Conservation (phyloP, 1,139 yeast genomes). For the Suhomyces choctaworum region DNA sequence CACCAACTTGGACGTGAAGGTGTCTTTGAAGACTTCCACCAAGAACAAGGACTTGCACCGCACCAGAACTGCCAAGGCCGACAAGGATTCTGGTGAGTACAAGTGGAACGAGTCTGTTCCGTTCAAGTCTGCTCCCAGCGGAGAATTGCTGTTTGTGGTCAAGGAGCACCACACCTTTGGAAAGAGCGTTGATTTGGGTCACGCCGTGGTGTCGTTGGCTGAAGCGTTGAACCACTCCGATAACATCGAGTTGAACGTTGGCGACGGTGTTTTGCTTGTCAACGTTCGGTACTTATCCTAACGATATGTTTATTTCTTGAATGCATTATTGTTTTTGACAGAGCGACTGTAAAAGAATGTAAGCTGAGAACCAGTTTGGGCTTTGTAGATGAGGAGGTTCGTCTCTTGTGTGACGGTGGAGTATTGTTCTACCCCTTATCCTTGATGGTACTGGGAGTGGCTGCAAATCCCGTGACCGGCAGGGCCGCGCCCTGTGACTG, state of each 20-base stretch:
- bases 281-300: slow-evolving; percentile 28
- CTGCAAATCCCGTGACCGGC: neutral
- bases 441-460: no score
- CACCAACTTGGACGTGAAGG: slow-evolving; percentile 49
- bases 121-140: slow-evolving; percentile 65
- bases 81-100: slow-evolving; percentile 42
- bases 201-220: slow-evolving; percentile 43
- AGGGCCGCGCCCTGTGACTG: slow-evolving; percentile 9
- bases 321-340: slow-evolving; percentile 1
- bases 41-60: slow-evolving; percentile 62
- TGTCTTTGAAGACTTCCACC: slow-evolving; percentile 49
- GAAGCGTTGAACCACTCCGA: slow-evolving; percentile 39
- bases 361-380: no score
- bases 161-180: slow-evolving; percentile 75
- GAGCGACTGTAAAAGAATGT: slow-evolving; percentile 1
- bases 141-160: slow-evolving; percentile 57
- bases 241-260: slow-evolving; percentile 28
- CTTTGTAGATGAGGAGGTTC: no score
- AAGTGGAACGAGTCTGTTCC: slow-evolving; percentile 67
- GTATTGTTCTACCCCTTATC: no score
- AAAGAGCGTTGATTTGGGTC: slow-evolving; percentile 64
- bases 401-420: no score
- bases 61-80: slow-evolving; percentile 60
- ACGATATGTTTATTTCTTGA: slow-evolving; percentile 3
- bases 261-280: slow-evolving; percentile 33